Base-by-base conservation (phyloP, 2,329 filamentous ascomycete genomes). In the Arachnopeziza araneosa region DNA sequence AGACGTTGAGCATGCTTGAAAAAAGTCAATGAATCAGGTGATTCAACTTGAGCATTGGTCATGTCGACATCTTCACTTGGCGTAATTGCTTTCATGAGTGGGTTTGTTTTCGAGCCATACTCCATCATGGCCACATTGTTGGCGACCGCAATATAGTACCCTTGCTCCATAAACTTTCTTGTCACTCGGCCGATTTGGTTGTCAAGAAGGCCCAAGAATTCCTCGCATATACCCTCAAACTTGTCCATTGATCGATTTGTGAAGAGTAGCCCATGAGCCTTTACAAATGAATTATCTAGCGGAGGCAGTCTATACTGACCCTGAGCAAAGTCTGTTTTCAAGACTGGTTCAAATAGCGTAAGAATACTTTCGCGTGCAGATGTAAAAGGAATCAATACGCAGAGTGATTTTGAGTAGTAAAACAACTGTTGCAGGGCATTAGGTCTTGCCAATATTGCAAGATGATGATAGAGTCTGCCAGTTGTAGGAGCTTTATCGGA, bases 391-490 rank as follows among this genome's bases (percentile, higher is more conserved):
- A 65, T 63, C 3, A 61, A 0, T 0, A 89, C 89, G 26, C 85
- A 89, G 0, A 93, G 77, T 0, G 86, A 85, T 62, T 90, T 90
- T 0, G 80, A 75, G 64, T 92, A 93, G 61, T 84, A 90, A 67
- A 84, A 91, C 0, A 93, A 73, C 69, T 93, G 89, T 59, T 88
- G 84, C 0, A 91, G 73, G 0, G 82, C 82, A 61, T 90, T 86
- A 0, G 88, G 88, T 0, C 88, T 76, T 0, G 90, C 87, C 0
- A 93, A 73, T 24, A 93, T 93, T 0, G 92, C 93, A 0, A 97
- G 77, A 68, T 97, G 92, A 66, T 98, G 92, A 61, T 96, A 95
- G 0, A 98, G 78, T 0, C 93, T 80, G 0, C 93, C 93, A 0
- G 89, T 86, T 0, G 82, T 82, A 0, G 93, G 91, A 0, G 85